Conservation (phyloP, 1,284 basidiomycete species). For the Hypsizygus ulmarius region DNA sequence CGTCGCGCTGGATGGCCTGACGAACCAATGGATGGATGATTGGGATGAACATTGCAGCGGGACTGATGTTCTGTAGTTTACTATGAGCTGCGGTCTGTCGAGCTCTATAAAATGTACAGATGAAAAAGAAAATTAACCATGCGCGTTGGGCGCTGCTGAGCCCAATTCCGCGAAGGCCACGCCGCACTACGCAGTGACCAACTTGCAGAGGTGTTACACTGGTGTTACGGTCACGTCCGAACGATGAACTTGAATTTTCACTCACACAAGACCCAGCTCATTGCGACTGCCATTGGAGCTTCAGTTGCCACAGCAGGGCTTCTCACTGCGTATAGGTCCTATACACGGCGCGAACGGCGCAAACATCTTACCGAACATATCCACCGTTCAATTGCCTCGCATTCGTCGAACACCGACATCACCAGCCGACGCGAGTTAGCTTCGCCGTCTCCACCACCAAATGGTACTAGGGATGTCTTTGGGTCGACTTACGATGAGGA, state of each 20-base stretch:
- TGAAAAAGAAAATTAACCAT: too few species aligned
- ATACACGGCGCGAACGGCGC: constrained; percentile 47
- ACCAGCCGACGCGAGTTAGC: constrained; percentile 1
- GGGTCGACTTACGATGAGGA: constrained; percentile 62
- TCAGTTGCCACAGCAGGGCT: constrained; percentile 58
- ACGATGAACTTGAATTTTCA: constrained; percentile 27
- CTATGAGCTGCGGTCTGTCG: too few species aligned
- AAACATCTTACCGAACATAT: constrained; percentile 57
- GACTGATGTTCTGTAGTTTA: too few species aligned
- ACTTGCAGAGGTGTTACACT: background rate
- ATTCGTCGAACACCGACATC: constrained; percentile 23
- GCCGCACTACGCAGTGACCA: background rate
- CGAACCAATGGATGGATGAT: too few species aligned
- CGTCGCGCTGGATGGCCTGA: too few species aligned
- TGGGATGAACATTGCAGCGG: too few species aligned
- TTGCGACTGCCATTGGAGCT: constrained; percentile 60
- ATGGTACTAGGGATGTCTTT: constrained; percentile 8
- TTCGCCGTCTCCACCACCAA: constrained; percentile 10
- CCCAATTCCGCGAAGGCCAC: too few species aligned
- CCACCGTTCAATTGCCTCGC: constrained; percentile 44
- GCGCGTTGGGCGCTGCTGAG: too few species aligned
- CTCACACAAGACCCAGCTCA: constrained; percentile 50
- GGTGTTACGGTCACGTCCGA: constrained; percentile 9
- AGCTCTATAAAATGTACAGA: too few species aligned
- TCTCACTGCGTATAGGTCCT: constrained; percentile 54